Base-by-base conservation (phyloP, 257 asterid species). In the Solanum virginianum region DNA sequence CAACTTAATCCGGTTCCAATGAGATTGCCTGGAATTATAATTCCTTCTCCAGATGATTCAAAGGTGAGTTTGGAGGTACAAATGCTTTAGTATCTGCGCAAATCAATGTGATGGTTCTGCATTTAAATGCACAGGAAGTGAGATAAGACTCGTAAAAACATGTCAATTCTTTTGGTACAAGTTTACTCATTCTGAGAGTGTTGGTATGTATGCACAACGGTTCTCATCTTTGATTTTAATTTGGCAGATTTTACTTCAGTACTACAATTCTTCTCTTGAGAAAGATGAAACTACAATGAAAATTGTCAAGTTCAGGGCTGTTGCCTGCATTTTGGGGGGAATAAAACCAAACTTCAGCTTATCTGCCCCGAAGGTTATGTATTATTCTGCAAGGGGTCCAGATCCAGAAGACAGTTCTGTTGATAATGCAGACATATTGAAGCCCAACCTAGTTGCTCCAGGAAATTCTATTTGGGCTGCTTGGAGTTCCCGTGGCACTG, bases 401-500 rank as follows among this genome's bases (percentile, higher is more conserved):
- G 99, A 97, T 89, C 99, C 99, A 39, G 98, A 94, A 85, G 96
- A 94, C 86, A 91, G 71, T 86, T 91, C 81, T 88, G 95, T 92
- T 20, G 90, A 90, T 77, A 85, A 86, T 86, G 98, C 99, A 29
- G 97, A 95, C 88, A 90, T 97, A 84, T 84, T 97, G 75, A 97
- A 97, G 89, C 99, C 99, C 81, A 97, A 95, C 86, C 82, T 95
- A n/a, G 95, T 95, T 80, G 99, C 99, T 15, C 99, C 98, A 5
- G 99, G 99, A 63, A 95, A 95, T 84, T 91, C 86, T 86, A 95
- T 97, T 87, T 97, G 99, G 99, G 94, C 98, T 47, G 99, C 98
- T 85, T 97, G 99, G 98, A 95, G 99, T 88, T 94, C 96, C 17
- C 80, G 89, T 70, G 99, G 98, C 45, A 91, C 93, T 7, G 98